Conservation (phyloP, 768 basidiomycete species). For the Coprinopsis sp. region DNA sequence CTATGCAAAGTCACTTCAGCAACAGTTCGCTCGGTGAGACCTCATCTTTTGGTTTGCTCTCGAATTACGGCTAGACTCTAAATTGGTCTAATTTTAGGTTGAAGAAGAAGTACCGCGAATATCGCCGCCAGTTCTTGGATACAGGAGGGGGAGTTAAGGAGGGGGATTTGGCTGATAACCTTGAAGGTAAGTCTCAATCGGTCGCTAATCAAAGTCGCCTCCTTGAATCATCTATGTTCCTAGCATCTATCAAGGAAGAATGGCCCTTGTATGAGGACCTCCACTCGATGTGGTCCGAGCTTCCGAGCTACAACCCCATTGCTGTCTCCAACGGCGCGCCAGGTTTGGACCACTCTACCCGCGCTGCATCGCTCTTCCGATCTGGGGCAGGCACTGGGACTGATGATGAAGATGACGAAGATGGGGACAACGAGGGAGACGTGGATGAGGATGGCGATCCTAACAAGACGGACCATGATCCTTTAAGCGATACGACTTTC, state of each 20-base stretch:
- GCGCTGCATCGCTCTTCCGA: not conserved
- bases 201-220: not conserved
- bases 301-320: conserved; percentile 2
- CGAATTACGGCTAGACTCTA: no score
- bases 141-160: not conserved
- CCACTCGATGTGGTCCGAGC: not conserved
- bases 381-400: no score
- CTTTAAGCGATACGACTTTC: no score
- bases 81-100: not conserved
- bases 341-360: not conserved
- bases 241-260: not conserved
- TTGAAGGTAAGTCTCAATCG: not conserved
- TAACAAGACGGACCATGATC: no score
- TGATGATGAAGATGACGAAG: no score
- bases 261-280: not conserved
- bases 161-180: not conserved
- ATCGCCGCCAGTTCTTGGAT: not conserved
- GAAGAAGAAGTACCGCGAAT: not conserved
- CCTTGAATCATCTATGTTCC: not conserved
- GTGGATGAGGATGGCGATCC: no score
- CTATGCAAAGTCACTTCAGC: not conserved
- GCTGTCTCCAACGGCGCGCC: not conserved
- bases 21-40: not conserved
- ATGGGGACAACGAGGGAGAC: no score
- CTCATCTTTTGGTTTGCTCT: not conserved